These are phyloP conservation scores for Boechera stricta DNA, from an alignment of 345 rosid genomes.

Conservation along the genomic window DNA sequence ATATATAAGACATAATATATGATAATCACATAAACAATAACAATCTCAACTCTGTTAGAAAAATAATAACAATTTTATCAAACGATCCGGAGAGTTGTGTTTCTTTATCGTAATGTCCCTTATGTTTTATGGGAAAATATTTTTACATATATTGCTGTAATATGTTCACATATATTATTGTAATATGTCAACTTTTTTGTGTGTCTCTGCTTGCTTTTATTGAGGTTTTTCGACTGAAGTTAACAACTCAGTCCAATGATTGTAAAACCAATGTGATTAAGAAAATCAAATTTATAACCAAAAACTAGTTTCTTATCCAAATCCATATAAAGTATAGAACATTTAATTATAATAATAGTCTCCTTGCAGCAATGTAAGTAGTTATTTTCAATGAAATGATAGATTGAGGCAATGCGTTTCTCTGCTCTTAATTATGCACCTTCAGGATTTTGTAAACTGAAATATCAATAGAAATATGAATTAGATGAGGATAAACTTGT, in stretches of 20 bases:
- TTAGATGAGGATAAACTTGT: background rate
- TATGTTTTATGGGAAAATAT: too few relatives aligned
- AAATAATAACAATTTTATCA: too few relatives aligned
- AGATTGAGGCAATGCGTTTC: background rate
- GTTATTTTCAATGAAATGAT: background rate
- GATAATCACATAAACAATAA: too few relatives aligned
- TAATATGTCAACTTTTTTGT: too few relatives aligned
- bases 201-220: too few relatives aligned
- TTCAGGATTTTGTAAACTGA: background rate
- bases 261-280: background rate
- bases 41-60: too few relatives aligned
- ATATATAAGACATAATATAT: too few relatives aligned
- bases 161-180: too few relatives aligned
- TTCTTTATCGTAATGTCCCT: too few relatives aligned
- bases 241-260: background rate
- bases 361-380: background rate
- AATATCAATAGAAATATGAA: background rate
- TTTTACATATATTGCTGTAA: too few relatives aligned
- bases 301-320: background rate
- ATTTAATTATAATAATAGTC: background rate
- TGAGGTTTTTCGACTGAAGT: background rate
- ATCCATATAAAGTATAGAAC: background rate
- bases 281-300: background rate
- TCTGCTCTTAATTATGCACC: background rate
- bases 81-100: too few relatives aligned